These are phyloP conservation scores for Lignosus rhinocerotis DNA, from an alignment of 1,284 basidiomycete species.

Conservation along the genomic window DNA sequence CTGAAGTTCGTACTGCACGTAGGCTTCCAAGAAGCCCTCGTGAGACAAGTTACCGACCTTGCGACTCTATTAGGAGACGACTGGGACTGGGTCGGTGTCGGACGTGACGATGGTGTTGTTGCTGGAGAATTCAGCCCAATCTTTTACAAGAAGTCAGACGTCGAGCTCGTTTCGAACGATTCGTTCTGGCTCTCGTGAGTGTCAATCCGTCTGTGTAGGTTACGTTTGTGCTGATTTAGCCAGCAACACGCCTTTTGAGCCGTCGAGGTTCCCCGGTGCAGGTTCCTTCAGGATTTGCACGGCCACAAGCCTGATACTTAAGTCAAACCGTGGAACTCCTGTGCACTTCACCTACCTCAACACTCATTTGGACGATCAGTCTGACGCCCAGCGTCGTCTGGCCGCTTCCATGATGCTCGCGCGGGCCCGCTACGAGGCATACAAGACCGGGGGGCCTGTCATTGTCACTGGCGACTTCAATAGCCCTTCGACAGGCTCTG, in stretches of 20 bases:
- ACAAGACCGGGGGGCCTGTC: constrained; percentile 40
- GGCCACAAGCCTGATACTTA: constrained; percentile 40
- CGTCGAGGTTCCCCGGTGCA: constrained; percentile 55
- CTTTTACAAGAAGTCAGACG: constrained; percentile 54
- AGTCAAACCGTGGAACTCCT: constrained; percentile 17
- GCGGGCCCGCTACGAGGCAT: constrained; percentile 50
- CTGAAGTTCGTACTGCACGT: background rate
- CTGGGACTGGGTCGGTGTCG: constrained; percentile 63
- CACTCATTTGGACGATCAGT: constrained; percentile 56
- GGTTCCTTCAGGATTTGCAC: constrained; percentile 55
- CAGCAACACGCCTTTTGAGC: constrained; percentile 49
- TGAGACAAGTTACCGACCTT: constrained; percentile 62
- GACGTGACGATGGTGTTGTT: constrained; percentile 57
- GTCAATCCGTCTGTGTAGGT: background rate
- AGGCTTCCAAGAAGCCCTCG: constrained; percentile 64
- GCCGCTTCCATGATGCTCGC: constrained; percentile 52
- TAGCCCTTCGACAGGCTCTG: constrained; percentile 43
- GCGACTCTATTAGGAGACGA: constrained; percentile 53
- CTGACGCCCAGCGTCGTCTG: constrained; percentile 51
- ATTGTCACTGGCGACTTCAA: constrained; percentile 59
- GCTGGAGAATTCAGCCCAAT: constrained; percentile 67
- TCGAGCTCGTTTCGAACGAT: constrained; percentile 45
- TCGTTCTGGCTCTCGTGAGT: constrained; percentile 59
- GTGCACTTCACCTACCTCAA: constrained; percentile 46
- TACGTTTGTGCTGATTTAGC: background rate